These are phyloP conservation scores for Eimeria tenella DNA, from an alignment of 169 alveolate genomes.

Conservation along the genomic window DNA sequence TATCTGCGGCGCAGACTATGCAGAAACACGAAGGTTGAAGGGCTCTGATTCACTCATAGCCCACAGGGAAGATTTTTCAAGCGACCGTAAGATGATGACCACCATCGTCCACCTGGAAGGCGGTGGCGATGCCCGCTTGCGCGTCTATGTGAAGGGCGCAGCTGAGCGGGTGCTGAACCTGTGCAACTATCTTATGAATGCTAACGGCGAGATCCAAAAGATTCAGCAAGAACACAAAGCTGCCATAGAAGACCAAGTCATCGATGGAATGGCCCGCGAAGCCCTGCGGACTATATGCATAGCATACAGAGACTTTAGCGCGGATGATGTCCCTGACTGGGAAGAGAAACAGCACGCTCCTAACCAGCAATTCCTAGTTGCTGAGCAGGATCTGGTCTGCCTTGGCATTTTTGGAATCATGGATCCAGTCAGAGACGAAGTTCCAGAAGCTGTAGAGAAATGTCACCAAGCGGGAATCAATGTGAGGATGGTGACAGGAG, in stretches of 20 bases:
- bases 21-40: conserved; percentile 31
- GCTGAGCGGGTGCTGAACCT: conserved; percentile 84
- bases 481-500: conserved; percentile 96
- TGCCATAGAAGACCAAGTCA: conserved; percentile 79
- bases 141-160: conserved; percentile 89
- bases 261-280: conserved; percentile 86
- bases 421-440: conserved; percentile 91
- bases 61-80: conserved; percentile 84
- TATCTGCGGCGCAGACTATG: conserved; percentile 75
- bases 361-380: conserved; percentile 75
- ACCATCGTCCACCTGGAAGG: conserved; percentile 81
- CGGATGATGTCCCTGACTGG: conserved; percentile 33
- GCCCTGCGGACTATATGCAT: conserved; percentile 90
- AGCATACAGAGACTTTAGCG: conserved; percentile 89
- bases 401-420: conserved; percentile 91
- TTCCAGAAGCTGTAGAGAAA: conserved; percentile 89
- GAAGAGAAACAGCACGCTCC: conserved; percentile 64
- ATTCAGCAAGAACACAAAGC: conserved; percentile 81
- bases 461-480: conserved; percentile 92
- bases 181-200: conserved; percentile 70
- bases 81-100: conserved; percentile 90
- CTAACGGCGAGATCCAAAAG: conserved; percentile 75
- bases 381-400: conserved; percentile 84
- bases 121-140: conserved; percentile 29
- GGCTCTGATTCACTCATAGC: conserved; percentile 59